phyloP scores from a whole-genome alignment of 768 basidiomycete species.

The Cystofilobasidium bisporidii region DNA sequence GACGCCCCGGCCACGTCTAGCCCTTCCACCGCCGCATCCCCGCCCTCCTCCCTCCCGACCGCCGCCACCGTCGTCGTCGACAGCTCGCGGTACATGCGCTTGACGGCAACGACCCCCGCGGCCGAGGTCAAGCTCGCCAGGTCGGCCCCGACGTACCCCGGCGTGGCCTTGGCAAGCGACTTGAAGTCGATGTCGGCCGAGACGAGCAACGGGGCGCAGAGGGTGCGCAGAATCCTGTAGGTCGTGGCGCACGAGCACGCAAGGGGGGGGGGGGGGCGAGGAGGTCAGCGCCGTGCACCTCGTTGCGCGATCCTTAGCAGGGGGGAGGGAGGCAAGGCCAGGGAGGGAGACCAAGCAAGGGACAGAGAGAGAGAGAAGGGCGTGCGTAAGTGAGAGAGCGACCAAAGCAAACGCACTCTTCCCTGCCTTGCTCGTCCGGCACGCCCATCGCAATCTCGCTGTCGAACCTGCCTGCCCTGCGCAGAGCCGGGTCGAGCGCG shows the following conservation, averaged over 20 bases:
- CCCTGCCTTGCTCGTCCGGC: constrained; percentile 79
- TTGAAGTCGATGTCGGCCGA: constrained; percentile 81
- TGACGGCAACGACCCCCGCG: constrained; percentile 91
- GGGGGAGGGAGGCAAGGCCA: too few species aligned
- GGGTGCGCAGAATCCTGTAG: constrained; percentile 75
- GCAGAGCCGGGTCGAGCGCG: constrained; percentile 82
- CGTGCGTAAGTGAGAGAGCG: too few species aligned
- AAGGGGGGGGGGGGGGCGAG: too few species aligned
- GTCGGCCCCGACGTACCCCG: constrained; percentile 96
- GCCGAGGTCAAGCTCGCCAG: constrained; percentile 80
- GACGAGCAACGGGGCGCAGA: constrained; percentile 72
- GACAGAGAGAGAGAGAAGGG: too few species aligned
- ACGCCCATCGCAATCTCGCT: constrained; percentile 98
- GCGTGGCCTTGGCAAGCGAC: constrained; percentile 79
- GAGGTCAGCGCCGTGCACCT: too few species aligned
- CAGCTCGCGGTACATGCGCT: constrained; percentile 76
- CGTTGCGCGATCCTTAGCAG: too few species aligned
- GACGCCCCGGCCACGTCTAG: neutral
- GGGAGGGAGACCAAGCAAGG: too few species aligned
- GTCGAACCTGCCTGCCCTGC: constrained; percentile 89
- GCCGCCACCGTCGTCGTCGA: constrained; percentile 45
- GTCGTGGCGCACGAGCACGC: too few species aligned
- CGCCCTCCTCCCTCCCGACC: too few species aligned
- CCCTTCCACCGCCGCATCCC: neutral
- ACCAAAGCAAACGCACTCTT: constrained; percentile 66